Percentiles rank a stretch among this genome's conserved stretches.
Conservation (phyloP, 306 rosid genomes). For the Mimosa bimucronata region DNA sequence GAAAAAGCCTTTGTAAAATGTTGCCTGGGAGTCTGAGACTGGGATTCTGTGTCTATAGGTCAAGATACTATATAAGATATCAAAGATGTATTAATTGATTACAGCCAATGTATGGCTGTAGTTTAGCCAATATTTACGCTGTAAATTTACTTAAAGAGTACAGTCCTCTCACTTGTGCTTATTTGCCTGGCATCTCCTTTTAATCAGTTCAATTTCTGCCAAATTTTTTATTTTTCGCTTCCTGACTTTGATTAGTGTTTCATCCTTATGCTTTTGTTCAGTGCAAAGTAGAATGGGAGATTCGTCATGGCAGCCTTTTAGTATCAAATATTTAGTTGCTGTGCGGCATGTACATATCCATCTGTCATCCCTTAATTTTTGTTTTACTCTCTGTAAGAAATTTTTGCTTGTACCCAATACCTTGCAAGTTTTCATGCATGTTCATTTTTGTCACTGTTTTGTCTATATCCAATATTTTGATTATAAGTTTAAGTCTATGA, state of each 20-base stretch:
- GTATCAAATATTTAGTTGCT: conserved; percentile 93
- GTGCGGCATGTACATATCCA: conserved; percentile 76
- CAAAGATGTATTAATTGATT: not conserved
- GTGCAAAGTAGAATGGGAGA: conserved; percentile 99
- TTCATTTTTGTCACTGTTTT: conserved; percentile 21
- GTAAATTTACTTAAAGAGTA: too few species aligned
- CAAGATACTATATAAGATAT: not conserved
- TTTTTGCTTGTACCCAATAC: not conserved
- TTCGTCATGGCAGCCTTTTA: conserved; percentile 97
- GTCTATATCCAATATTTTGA: conserved; percentile 4
- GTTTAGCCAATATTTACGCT: not conserved
- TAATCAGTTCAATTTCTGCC: conserved; percentile 6
- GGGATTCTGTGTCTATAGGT: not conserved
- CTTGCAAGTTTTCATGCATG: conserved; percentile 1
- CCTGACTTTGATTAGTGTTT: conserved; percentile 39
- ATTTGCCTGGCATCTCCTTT: not conserved
- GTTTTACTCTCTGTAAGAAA: conserved; percentile 16
- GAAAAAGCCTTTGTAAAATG: not conserved
- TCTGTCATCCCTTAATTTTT: conserved; percentile 12
- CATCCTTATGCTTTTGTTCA: conserved; percentile 63
- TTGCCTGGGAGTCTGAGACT: not conserved
- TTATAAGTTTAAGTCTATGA: conserved; percentile 4
- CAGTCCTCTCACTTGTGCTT: conserved; percentile 17
- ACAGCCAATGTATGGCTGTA: not conserved
- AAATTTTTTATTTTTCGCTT: not conserved